phyloP scores from a whole-genome alignment of 352 stramenopile genomes.

The Thraustochytrium sp. region DNA sequence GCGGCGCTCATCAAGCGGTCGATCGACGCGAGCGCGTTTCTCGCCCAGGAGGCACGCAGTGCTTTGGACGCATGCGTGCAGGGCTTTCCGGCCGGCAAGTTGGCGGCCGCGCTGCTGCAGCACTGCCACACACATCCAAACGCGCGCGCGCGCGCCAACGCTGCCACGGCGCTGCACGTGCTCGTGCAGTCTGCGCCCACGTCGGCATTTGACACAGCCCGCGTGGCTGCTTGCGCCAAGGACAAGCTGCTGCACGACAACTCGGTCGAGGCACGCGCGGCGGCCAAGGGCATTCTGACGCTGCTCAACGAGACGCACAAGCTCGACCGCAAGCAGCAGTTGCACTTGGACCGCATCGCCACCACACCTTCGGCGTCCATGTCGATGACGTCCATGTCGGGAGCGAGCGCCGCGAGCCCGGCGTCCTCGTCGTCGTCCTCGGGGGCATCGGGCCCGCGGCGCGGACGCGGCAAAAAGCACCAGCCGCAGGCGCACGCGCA shows the following conservation, averaged over 20 bases:
- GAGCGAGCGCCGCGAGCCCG: background rate
- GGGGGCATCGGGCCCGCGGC: background rate
- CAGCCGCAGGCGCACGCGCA: background rate
- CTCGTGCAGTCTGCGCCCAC: background rate
- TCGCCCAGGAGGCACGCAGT: slow-evolving; percentile 11
- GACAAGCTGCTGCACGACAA: slow-evolving; percentile 43
- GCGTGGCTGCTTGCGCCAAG: slow-evolving; percentile 17
- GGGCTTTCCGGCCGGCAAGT: slow-evolving; percentile 17
- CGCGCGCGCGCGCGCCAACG: background rate
- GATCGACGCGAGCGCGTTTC: slow-evolving; percentile 14
- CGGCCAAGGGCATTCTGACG: slow-evolving; percentile 22
- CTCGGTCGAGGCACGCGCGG: background rate
- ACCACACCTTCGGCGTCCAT: too few species aligned
- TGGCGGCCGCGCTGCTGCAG: background rate
- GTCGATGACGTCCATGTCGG: too few species aligned
- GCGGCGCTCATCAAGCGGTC: slow-evolving; percentile 12
- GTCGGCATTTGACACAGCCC: background rate
- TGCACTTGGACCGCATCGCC: slow-evolving; percentile 16
- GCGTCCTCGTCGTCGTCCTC: background rate
- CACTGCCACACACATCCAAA: slow-evolving; percentile 13
- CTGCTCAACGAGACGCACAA: slow-evolving; percentile 35
- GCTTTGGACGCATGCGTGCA: slow-evolving; percentile 25
- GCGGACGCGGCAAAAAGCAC: background rate
- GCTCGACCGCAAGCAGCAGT: slow-evolving; percentile 26
- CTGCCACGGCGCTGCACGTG: background rate